Base-by-base conservation (phyloP, 139 green algal species). In the Raphidocelis subcapitata region DNA sequence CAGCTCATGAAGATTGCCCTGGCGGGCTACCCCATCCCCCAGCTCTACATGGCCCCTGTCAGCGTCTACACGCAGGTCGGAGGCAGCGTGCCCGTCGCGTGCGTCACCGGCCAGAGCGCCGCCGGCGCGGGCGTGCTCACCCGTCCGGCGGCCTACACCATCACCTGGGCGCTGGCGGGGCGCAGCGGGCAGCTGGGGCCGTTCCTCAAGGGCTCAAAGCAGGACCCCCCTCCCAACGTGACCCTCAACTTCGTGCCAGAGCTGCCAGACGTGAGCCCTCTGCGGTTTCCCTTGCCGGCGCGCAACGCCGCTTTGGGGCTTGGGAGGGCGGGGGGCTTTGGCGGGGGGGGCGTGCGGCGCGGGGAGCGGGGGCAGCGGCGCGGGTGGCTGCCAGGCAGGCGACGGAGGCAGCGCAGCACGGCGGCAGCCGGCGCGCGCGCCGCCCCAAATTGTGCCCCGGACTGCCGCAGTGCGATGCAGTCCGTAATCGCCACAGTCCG, bases 161-260 rank as follows among this genome's bases (percentile, higher is more conserved):
- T 78, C 52, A 72, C 51, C 1, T 78, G 52, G 51, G 52, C 62
- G 5, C 12, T 78, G 20, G 72, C 51, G 16, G 63, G 63, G 23
- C 46, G 21, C 24, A 51, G 72, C 23, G 72, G 51, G 2, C 18
- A 49, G 28, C 14, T 78, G 21, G 72, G 72, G 3, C 72, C 72
- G n/a, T 78, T 67, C 63, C 71, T 62, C 15, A 72, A 72, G 52
- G 72, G 72, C 20, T 66, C 49, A 62, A 78, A 78, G 72, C 62
- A 78, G 54, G 72, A 78, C 29, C 72, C 72, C 12, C 72, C 72
- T 29, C 62, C 72, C 33, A 78, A 72, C 31, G 62, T 78, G 12
- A 78, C 62, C 8, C 51, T 78, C 16, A 66, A 47, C 24, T 41
- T 65, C 3, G 72, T 66, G 28, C 72, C 72, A 24, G 51, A 66